Conservation (phyloP, 2,329 filamentous ascomycete genomes). For the Stemphylium vesicarium region DNA sequence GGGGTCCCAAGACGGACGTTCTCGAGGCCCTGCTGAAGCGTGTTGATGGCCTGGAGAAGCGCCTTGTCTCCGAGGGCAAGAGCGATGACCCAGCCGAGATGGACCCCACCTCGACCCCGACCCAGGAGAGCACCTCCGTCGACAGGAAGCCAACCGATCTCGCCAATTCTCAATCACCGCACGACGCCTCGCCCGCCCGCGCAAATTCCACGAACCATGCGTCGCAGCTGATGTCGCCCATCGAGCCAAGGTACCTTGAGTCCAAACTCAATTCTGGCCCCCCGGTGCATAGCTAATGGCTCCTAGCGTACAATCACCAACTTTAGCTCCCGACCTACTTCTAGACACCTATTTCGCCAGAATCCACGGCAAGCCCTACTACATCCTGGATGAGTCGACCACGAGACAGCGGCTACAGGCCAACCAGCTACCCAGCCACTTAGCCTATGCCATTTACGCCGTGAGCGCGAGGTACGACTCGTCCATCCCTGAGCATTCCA, state of each 20-base stretch:
- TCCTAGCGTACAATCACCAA: slow-evolving; percentile 49
- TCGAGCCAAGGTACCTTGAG: slow-evolving; percentile 45
- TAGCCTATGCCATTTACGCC: slow-evolving; percentile 61
- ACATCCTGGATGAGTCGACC: slow-evolving; percentile 78
- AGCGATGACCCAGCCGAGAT: slow-evolving; percentile 49
- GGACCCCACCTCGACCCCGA: slow-evolving; percentile 27
- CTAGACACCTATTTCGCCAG: slow-evolving; percentile 81
- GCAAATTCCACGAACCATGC: slow-evolving; percentile 31
- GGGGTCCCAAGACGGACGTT: slow-evolving; percentile 88
- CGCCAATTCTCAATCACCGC: slow-evolving; percentile 25
- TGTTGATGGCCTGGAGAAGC: slow-evolving; percentile 83
- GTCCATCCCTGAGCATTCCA: slow-evolving; percentile 49
- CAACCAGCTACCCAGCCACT: slow-evolving; percentile 64
- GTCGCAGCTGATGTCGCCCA: slow-evolving; percentile 45
- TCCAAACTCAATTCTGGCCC: slow-evolving; percentile 10
- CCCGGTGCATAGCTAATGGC: slow-evolving; percentile 22
- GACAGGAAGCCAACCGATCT: slow-evolving; percentile 29
- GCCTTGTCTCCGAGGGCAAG: slow-evolving; percentile 66
- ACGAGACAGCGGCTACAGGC: slow-evolving; percentile 74
- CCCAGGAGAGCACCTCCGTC: slow-evolving; percentile 26
- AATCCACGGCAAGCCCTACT: slow-evolving; percentile 81
- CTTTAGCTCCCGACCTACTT: slow-evolving; percentile 65
- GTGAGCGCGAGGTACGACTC: slow-evolving; percentile 52
- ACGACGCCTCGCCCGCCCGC: slow-evolving; percentile 36
- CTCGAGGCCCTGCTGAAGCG: slow-evolving; percentile 83